Conservation (phyloP, 495 filamentous ascomycete species). For the Cercophora scortea region DNA sequence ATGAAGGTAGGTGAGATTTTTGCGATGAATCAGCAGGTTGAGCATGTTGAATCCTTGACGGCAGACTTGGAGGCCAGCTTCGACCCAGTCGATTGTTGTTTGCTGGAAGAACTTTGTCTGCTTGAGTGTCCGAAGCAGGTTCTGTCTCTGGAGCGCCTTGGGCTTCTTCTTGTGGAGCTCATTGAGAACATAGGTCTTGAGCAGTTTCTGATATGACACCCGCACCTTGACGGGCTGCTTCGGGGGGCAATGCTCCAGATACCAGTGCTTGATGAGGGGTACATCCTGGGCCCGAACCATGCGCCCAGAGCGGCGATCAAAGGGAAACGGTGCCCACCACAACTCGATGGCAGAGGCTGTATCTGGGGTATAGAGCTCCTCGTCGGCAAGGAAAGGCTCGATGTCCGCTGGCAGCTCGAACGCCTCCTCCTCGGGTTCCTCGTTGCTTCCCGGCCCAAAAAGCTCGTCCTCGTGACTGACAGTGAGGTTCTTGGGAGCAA, state of each 20-base stretch:
- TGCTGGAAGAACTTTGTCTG: slow-evolving; percentile 99
- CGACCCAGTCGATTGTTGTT: slow-evolving; percentile 98
- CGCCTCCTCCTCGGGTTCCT: slow-evolving; percentile 66
- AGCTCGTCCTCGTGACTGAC: slow-evolving; percentile 92
- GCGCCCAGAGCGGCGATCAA: slow-evolving; percentile 91
- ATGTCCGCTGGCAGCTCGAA: slow-evolving; percentile 76
- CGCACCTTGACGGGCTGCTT: slow-evolving; percentile 91
- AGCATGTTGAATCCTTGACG: slow-evolving; percentile 99
- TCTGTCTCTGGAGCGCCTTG: slow-evolving; percentile 93
- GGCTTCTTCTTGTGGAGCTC: slow-evolving; percentile 90
- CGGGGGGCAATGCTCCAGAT: slow-evolving; percentile 86
- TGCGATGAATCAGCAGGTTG: slow-evolving; percentile 94
- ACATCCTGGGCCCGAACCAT: slow-evolving; percentile 98
- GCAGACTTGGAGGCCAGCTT: slow-evolving; percentile 96
- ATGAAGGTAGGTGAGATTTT: slow-evolving; percentile 98
- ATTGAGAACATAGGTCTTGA: slow-evolving; percentile 95
- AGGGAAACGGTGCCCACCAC: slow-evolving; percentile 98
- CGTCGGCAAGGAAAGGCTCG: slow-evolving; percentile 83
- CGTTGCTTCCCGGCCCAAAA: slow-evolving; percentile 76
- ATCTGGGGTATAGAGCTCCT: slow-evolving; percentile 83
- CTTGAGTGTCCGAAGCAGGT: slow-evolving; percentile 80
- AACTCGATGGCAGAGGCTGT: slow-evolving; percentile 88
- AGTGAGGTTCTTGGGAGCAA: slow-evolving; percentile 90
- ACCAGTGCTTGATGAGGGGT: slow-evolving; percentile 96
- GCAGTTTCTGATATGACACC: slow-evolving; percentile 97